phyloP scores from a whole-genome alignment of 805 yeast species.

The Nakazawaea ambrosiae region DNA sequence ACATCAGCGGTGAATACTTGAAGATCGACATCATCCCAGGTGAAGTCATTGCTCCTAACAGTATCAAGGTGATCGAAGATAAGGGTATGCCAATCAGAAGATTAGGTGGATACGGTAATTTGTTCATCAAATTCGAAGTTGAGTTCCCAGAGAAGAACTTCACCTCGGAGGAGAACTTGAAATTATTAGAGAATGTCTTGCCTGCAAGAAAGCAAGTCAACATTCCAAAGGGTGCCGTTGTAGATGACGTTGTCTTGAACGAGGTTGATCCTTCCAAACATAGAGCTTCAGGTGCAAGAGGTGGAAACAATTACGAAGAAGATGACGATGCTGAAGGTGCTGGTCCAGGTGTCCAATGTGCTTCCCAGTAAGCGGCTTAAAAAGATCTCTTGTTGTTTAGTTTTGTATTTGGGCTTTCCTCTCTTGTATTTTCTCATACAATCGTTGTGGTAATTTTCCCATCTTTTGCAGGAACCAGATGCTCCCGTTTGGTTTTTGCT shows the following conservation, averaged over 20 bases:
- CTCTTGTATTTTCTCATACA: neutral
- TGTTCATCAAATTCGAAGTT: slow-evolving; percentile 77
- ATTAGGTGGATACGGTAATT: slow-evolving; percentile 82
- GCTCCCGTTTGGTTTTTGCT: no score
- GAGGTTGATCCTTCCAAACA: slow-evolving; percentile 65
- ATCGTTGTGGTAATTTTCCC: neutral
- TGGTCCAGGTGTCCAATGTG: slow-evolving; percentile 85
- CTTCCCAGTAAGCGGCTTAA: slow-evolving; percentile 66
- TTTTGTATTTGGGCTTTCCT: neutral
- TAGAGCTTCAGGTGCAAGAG: slow-evolving; percentile 29
- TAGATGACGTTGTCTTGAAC: slow-evolving; percentile 73
- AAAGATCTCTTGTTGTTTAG: no score
- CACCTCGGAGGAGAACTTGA: slow-evolving; percentile 67
- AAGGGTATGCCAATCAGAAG: slow-evolving; percentile 98
- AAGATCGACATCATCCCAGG: slow-evolving; percentile 83
- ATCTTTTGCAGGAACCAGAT: neutral
- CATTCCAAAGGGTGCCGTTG: slow-evolving; percentile 66
- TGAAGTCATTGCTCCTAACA: slow-evolving; percentile 84
- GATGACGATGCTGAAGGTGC: slow-evolving; percentile 49
- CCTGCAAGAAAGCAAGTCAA: slow-evolving; percentile 63
- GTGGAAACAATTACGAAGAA: slow-evolving; percentile 35
- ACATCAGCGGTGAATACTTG: slow-evolving; percentile 86
- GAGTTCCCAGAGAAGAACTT: slow-evolving; percentile 81
- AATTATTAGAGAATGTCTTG: slow-evolving; percentile 64
- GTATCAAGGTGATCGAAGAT: slow-evolving; percentile 72